These are phyloP conservation scores for Gossypium stocksii DNA, from an alignment of 345 rosid species.

Conservation along the genomic window DNA sequence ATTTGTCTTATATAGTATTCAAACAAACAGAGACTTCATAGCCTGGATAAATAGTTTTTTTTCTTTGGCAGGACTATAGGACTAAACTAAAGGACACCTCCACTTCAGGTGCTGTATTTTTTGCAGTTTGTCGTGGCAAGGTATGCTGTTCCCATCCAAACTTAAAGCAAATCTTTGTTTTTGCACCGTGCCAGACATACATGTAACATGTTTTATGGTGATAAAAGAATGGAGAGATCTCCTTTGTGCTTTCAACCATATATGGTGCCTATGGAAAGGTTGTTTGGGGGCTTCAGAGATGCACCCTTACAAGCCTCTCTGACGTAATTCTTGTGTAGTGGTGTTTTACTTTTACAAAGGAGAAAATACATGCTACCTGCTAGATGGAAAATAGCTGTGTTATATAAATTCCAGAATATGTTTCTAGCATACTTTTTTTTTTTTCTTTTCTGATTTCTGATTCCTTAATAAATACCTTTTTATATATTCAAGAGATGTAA, in stretches of 20 bases:
- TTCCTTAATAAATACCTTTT: background rate
- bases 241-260: background rate
- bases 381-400: background rate
- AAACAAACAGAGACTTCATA: constrained; percentile 4
- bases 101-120: constrained; percentile 78
- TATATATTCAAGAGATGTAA: background rate
- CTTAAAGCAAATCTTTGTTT: constrained; percentile 9
- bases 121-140: constrained; percentile 99
- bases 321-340: background rate
- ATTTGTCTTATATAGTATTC: constrained; percentile 14
- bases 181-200: constrained; percentile 11
- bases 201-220: background rate
- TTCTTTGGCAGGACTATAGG: constrained; percentile 63
- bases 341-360: background rate
- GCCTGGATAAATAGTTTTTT: constrained; percentile 10
- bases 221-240: background rate
- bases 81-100: constrained; percentile 72
- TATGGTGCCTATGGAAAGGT: background rate
- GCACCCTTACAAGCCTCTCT: background rate
- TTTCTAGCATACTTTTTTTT: background rate
- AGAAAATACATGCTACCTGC: background rate
- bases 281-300: background rate
- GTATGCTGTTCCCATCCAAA: constrained; percentile 35
- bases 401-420: background rate
- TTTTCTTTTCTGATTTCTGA: background rate